These are phyloP conservation scores for Trichosporon faecale DNA, from an alignment of 1,284 basidiomycete species.

Conservation along the genomic window DNA sequence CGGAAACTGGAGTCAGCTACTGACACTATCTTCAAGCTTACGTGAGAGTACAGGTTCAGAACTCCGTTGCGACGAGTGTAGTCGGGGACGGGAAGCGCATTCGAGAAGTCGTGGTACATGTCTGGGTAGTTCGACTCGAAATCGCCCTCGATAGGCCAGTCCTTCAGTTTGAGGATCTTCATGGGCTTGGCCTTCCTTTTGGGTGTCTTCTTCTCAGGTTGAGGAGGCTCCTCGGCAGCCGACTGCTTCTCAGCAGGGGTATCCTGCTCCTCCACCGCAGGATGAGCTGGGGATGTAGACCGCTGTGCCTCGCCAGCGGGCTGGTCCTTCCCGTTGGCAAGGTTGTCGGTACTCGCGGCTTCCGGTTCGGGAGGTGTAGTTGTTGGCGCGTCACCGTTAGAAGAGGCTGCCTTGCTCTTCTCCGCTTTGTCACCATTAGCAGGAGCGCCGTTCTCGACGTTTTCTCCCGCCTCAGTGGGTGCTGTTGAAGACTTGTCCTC, in stretches of 20 bases:
- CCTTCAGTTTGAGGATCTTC: slow-evolving; percentile 50
- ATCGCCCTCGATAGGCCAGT: slow-evolving; percentile 85
- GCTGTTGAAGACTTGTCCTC: background rate
- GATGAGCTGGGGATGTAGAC: background rate
- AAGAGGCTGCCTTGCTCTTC: background rate
- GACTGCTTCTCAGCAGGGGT: background rate
- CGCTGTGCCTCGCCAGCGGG: background rate
- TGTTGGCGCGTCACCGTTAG: background rate
- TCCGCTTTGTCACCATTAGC: background rate
- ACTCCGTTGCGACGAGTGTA: slow-evolving; percentile 84
- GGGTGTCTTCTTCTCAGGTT: background rate
- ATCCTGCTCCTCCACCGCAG: background rate
- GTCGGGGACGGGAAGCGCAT: slow-evolving; percentile 78
- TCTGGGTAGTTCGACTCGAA: slow-evolving; percentile 80
- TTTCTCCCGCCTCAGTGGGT: background rate
- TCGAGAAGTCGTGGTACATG: slow-evolving; percentile 80
- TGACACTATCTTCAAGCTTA: slow-evolving; percentile 22
- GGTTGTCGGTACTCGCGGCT: background rate
- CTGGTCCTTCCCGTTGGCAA: background rate
- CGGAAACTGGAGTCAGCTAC: slow-evolving; percentile 69
- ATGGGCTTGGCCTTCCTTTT: slow-evolving; percentile 22
- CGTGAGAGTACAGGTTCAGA: slow-evolving; percentile 67
- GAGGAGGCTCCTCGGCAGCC: background rate
- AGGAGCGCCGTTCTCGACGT: background rate
- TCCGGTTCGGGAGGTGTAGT: background rate